phyloP scores from a whole-genome alignment of 306 rosid genomes.

The Rosa persica region DNA sequence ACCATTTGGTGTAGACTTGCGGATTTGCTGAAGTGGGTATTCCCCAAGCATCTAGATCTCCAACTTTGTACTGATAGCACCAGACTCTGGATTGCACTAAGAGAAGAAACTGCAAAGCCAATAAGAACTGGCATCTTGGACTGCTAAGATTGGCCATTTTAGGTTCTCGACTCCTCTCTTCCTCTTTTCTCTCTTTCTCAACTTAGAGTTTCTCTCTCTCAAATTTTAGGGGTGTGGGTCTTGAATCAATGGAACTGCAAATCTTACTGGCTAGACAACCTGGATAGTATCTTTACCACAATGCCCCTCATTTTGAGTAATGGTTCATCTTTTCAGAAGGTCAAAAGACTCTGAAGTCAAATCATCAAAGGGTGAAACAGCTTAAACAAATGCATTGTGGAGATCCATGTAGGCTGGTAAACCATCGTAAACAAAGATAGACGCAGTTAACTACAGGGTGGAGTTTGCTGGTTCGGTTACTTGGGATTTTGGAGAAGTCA shows the following conservation, averaged over 20 bases:
- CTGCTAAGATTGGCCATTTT: constrained; percentile 40
- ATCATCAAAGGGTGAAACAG: neutral
- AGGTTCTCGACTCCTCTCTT: neutral
- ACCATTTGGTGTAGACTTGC: constrained; percentile 69
- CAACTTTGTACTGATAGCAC: constrained; percentile 73
- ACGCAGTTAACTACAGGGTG: neutral
- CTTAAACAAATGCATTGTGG: neutral
- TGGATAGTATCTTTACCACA: constrained; percentile 24
- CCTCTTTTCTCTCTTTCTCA: neutral
- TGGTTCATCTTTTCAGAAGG: neutral
- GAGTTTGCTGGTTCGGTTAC: constrained; percentile 17
- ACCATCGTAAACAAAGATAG: neutral
- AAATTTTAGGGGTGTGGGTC: constrained; percentile 20
- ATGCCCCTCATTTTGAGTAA: constrained; percentile 24
- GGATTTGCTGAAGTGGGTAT: constrained; percentile 68
- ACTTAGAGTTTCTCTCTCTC: constrained; percentile 1
- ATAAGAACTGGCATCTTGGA: constrained; percentile 5
- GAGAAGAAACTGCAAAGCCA: constrained; percentile 36
- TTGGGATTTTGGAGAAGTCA: constrained; percentile 9
- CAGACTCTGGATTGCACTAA: constrained; percentile 47
- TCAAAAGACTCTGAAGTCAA: neutral
- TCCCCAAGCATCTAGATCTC: constrained; percentile 90
- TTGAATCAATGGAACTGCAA: neutral
- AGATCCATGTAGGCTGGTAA: neutral
- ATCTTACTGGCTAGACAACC: constrained; percentile 27